Base-by-base conservation (phyloP, 2,329 filamentous ascomycete genomes). In the Gaeumannomyces sp. region DNA sequence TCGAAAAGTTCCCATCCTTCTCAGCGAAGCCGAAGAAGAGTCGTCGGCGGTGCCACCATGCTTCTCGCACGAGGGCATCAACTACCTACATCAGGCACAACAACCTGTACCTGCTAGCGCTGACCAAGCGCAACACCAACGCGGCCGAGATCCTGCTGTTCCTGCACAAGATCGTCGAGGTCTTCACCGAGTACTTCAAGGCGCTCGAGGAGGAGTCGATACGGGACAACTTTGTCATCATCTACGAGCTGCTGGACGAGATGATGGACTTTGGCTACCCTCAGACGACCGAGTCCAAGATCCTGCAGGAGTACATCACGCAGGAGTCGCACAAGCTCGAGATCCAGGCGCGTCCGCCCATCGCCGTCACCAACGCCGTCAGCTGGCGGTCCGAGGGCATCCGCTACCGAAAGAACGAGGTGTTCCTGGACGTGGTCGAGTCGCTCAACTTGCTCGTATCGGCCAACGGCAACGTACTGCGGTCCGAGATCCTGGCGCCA, bases 241-340 rank as follows among this genome's bases (percentile, higher is more conserved):
- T 99, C 74, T 99, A 99, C 83, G 95, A 99, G 79, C 80, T 99
- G 67, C 86, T 99, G 68, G 95, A 99, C 75, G 95, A 99, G 82
- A 99, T 99, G 95, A 99, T 99, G 95, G 95, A 99, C 79, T 99
- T 99, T 82, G 95, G 95, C 68, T 97, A 99, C 77, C 95, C 95
- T 7, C 95, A 99, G 78, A 99, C 95, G 13, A 99, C 95, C 70
- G 95, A 99, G 78, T 92, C 88, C 76, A 99, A 99, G 85, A 99
- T 99, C 76, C 81, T 99, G 67, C 95, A 99, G 78, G 95, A 99
- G 81, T 97, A 97, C 81, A 99, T 99, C 76, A 99, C 95, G 57
- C 95, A 99, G 78, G 95, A 99, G 79, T 97, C 93, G 64, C 95
- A 99, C 82, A 98, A 98, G 80, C 87, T 99, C 67, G 95, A 99